Evolutionary conservation across 768 basidiomycete genomes (phyloP).

Genomic region (Pulveroboletus sp.): DNA sequence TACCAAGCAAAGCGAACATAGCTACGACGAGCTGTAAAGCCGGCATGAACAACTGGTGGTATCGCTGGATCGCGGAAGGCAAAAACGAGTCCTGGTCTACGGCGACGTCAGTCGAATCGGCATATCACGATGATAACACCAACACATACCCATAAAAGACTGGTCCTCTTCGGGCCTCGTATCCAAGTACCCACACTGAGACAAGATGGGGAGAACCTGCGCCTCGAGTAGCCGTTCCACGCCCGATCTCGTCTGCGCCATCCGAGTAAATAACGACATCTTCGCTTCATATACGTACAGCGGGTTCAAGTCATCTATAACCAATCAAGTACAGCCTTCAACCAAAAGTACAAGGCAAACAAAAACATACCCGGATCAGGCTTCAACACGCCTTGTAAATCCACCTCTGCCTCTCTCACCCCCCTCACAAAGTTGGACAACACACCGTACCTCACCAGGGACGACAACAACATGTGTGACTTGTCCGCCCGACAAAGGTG

Average conservation of each 20-base stretch:
- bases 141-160: conserved; percentile 65
- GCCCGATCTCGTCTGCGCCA: conserved; percentile 77
- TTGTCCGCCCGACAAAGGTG: conserved; percentile 67
- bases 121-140: not conserved
- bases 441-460: conserved; percentile 69
- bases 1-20: conserved; percentile 72
- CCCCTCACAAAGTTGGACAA: conserved; percentile 77
- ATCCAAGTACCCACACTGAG: conserved; percentile 84
- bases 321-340: not conserved
- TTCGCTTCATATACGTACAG: conserved; percentile 95
- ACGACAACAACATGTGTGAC: conserved; percentile 54
- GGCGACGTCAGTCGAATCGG: not conserved
- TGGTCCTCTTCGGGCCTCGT: conserved; percentile 80
- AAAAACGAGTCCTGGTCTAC: conserved; percentile 83
- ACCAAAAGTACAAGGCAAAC: not conserved
- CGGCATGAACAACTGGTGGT: conserved; percentile 88
- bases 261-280: conserved; percentile 81
- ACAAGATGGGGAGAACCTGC: conserved; percentile 66
- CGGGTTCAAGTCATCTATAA: conserved; percentile 78
- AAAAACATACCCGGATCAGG: conserved; percentile 77
- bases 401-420: conserved; percentile 75
- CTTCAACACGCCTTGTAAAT: conserved; percentile 70
- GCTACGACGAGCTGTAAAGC: conserved; percentile 77
- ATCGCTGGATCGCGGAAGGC: conserved; percentile 80
- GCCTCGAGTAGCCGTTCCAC: conserved; percentile 82